phyloP scores from a whole-genome alignment of 331 rosid species.

The Ulmus americana region DNA sequence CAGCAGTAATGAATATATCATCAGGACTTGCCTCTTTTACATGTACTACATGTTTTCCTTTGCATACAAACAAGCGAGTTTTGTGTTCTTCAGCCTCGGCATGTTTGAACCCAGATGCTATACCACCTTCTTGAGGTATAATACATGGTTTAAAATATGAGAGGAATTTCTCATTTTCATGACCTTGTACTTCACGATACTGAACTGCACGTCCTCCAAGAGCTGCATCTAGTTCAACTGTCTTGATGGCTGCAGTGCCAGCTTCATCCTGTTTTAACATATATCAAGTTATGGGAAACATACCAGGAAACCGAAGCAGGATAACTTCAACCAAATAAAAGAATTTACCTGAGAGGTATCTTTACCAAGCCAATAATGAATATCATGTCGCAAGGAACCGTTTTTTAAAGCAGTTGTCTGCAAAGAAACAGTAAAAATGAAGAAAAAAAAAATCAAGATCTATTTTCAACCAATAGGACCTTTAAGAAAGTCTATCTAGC shows the following conservation, averaged over 20 bases:
- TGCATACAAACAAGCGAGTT: slow-evolving; percentile 67
- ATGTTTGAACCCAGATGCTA: slow-evolving; percentile 87
- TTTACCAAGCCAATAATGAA: slow-evolving; percentile 98
- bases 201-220: slow-evolving; percentile 99
- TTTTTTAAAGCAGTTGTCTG: slow-evolving; percentile 83
- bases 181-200: slow-evolving; percentile 96
- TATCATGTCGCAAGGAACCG: slow-evolving; percentile 81
- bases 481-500: neutral
- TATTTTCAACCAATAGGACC: neutral
- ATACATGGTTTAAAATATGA: slow-evolving; percentile 96
- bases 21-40: slow-evolving; percentile 81
- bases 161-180: slow-evolving; percentile 83
- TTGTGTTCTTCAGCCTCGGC: slow-evolving; percentile 82
- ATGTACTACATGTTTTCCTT: slow-evolving; percentile 94
- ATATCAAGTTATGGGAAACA: slow-evolving; percentile 18
- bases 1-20: slow-evolving; percentile 21
- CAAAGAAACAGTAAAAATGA: slow-evolving; percentile 9
- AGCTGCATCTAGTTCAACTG: slow-evolving; percentile 94
- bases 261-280: slow-evolving; percentile 78
- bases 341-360: slow-evolving; percentile 74
- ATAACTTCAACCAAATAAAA: slow-evolving; percentile 5
- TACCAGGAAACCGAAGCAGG: slow-evolving; percentile 11
- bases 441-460: neutral
- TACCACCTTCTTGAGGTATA: slow-evolving; percentile 95
- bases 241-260: slow-evolving; percentile 88